Percentiles rank a stretch among this genome's conserved stretches.
These are phyloP conservation scores for Scolecobasidium constrictum DNA, from an alignment of 2,329 filamentous ascomycete species.

Conservation along the genomic window DNA sequence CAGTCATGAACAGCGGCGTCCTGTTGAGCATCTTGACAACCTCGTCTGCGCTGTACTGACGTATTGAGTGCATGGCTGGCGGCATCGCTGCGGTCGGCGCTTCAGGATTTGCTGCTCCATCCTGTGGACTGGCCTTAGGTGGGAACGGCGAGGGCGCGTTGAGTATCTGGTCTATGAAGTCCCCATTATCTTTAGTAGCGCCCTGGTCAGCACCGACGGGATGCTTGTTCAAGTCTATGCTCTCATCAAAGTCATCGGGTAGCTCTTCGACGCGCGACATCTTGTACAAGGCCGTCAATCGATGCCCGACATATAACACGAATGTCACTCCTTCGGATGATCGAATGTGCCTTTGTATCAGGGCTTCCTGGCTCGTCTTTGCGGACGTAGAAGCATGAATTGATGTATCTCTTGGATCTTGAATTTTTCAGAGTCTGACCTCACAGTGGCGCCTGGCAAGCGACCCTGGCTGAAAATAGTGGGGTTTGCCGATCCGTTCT, in stretches of 20 bases:
- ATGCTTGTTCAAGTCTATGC: constrained; percentile 29
- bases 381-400: too few species aligned
- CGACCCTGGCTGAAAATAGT: too few species aligned
- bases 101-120: constrained; percentile 1
- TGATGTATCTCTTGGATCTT: too few species aligned
- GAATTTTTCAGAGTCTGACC: too few species aligned
- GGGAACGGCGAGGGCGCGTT: not conserved
- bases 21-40: constrained; percentile 55
- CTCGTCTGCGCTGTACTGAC: constrained; percentile 47
- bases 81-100: constrained; percentile 37
- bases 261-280: constrained; percentile 36
- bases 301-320: too few species aligned
- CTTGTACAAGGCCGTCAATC: too few species aligned
- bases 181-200: not conserved
- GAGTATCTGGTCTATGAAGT: constrained; percentile 13
- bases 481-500: too few species aligned
- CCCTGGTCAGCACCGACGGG: not conserved
- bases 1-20: constrained; percentile 90
- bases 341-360: too few species aligned
- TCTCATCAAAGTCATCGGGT: constrained; percentile 39
- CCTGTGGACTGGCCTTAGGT: not conserved
- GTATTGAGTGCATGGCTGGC: constrained; percentile 46
- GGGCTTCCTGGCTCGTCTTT: too few species aligned
- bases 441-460: too few species aligned
- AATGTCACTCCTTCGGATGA: too few species aligned